phyloP scores from a whole-genome alignment of 108 stramenopile species.

The Hondaea fermentalgiana region DNA sequence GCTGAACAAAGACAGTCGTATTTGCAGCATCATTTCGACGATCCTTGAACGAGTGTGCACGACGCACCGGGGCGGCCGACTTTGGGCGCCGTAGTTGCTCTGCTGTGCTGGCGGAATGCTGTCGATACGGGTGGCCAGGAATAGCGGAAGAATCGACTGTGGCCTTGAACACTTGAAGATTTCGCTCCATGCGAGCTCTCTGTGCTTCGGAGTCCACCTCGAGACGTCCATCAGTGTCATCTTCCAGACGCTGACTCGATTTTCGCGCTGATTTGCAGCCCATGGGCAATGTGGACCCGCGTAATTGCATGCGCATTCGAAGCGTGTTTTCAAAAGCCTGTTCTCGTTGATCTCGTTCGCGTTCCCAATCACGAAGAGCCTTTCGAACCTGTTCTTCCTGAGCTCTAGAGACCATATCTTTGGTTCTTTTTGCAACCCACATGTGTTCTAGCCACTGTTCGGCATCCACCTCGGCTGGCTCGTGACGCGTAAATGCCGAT shows the following conservation, averaged over 20 bases:
- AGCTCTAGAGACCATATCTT: neutral
- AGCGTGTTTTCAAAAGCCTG: neutral
- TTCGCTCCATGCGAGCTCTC: neutral
- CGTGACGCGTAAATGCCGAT: neutral
- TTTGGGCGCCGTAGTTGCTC: neutral
- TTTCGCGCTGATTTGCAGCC: neutral
- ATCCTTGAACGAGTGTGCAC: neutral
- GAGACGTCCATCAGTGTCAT: neutral
- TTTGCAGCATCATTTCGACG: neutral
- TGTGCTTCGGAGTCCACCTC: neutral
- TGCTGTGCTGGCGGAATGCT: neutral
- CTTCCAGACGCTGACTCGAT: too few species aligned
- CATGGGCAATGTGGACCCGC: neutral
- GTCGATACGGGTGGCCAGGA: neutral
- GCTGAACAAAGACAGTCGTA: neutral
- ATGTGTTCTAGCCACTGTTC: constrained; percentile 16
- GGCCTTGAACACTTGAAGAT: neutral
- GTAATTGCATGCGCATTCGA: neutral
- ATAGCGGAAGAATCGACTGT: neutral
- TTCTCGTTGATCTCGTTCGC: neutral
- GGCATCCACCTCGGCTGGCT: neutral
- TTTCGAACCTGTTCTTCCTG: neutral
- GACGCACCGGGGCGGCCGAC: neutral
- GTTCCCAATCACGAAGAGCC: neutral
- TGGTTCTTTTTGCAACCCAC: constrained; percentile 9